A percentile compares a stretch with the other conserved stretches of the same genome.
These are phyloP conservation scores for Kluyveromyces starmeri DNA, from an alignment of 805 yeast species.

Conservation along the genomic window DNA sequence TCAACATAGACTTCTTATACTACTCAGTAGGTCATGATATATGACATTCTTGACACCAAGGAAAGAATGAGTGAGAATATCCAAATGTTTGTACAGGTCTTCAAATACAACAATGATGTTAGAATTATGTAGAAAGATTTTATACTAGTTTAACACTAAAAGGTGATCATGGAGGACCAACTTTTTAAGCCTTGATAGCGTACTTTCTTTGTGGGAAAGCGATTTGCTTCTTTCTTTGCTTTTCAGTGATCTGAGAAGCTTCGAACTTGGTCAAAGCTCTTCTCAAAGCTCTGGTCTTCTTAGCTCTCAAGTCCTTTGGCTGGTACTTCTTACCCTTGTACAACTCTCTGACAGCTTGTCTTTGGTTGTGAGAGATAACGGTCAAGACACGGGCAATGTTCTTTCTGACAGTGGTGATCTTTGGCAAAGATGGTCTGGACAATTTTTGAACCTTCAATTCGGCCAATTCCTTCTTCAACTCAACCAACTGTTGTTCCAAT, in stretches of 20 bases:
- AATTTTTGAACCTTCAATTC: slow-evolving; percentile 92
- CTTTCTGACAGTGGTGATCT: slow-evolving; percentile 95
- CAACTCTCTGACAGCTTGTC: slow-evolving; percentile 89
- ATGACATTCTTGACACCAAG: too few relatives aligned
- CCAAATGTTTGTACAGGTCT: too few relatives aligned
- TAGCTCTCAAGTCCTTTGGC: slow-evolving; percentile 98
- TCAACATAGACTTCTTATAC: too few relatives aligned
- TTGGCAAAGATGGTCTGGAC: slow-evolving; percentile 88
- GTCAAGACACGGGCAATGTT: slow-evolving; percentile 98
- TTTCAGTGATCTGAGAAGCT: slow-evolving; percentile 71
- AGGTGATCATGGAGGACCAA: slow-evolving; percentile 9
- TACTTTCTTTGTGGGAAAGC: slow-evolving; percentile 98
- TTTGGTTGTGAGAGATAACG: slow-evolving; percentile 91
- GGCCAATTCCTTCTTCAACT: slow-evolving; percentile 94
- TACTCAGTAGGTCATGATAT: too few relatives aligned
- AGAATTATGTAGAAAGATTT: slow-evolving; percentile 6
- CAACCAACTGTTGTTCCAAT: slow-evolving; percentile 88
- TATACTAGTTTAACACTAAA: slow-evolving; percentile 6
- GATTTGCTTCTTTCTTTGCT: slow-evolving; percentile 82
- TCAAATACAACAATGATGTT: slow-evolving; percentile 2
- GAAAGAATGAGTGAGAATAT: too few relatives aligned
- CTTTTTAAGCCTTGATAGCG: slow-evolving; percentile 90
- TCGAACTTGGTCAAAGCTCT: slow-evolving; percentile 87
- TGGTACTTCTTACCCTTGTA: slow-evolving; percentile 91
- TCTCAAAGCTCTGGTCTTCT: slow-evolving; percentile 99